Percentiles rank a stretch among this genome's conserved stretches.
These are phyloP conservation scores for Plasmodium adleri DNA, from an alignment of 169 alveolate genomes.

Conservation along the genomic window DNA sequence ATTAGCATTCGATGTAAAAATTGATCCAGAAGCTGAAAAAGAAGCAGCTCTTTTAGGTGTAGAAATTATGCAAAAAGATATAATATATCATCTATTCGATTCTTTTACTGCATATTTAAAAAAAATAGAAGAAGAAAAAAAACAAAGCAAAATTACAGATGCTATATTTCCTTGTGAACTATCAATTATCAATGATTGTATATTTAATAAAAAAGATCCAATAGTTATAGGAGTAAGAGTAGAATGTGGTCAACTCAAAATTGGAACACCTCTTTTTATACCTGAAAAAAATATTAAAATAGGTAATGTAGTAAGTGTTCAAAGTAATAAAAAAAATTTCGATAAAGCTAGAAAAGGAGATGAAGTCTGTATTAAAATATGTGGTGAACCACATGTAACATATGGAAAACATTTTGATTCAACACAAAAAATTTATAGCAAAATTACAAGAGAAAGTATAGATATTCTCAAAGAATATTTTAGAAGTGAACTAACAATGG, in stretches of 20 bases:
- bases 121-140: constrained; percentile 91
- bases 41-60: constrained; percentile 97
- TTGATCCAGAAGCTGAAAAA: constrained; percentile 96
- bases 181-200: constrained; percentile 93
- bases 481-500: constrained; percentile 94
- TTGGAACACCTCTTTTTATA: constrained; percentile 96
- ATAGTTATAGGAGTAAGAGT: constrained; percentile 96
- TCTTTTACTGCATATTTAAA: constrained; percentile 94
- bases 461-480: constrained; percentile 95
- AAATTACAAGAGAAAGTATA: constrained; percentile 94
- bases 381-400: constrained; percentile 92
- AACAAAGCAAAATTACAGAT: constrained; percentile 77
- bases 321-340: constrained; percentile 94
- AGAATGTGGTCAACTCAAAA: constrained; percentile 93
- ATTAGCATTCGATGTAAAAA: constrained; percentile 98
- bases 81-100: constrained; percentile 98
- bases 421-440: constrained; percentile 89
- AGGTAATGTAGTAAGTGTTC: constrained; percentile 97
- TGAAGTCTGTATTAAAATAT: constrained; percentile 91
- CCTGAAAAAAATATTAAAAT: constrained; percentile 93
- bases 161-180: constrained; percentile 98
- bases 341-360: constrained; percentile 94
- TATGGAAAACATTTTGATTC: constrained; percentile 97
- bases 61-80: constrained; percentile 97
- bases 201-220: constrained; percentile 97